A percentile compares a stretch with the other conserved stretches of the same genome.
Evolutionary conservation across 1,284 basidiomycete genomes (phyloP).

Genomic region (Melanopsichium pennsylvanicum): DNA sequence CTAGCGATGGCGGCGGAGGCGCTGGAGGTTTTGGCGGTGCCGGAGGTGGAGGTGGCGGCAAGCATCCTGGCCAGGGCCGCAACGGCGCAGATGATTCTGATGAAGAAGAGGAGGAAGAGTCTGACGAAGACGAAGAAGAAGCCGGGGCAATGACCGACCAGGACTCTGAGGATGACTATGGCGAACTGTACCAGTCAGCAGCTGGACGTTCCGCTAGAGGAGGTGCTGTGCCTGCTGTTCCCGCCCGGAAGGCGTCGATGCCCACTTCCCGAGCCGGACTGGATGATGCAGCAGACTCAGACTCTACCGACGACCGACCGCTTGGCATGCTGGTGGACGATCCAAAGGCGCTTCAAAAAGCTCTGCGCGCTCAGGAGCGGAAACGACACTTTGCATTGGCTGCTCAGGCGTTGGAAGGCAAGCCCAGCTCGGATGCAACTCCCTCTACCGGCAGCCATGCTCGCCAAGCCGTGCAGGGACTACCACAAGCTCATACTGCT

Average conservation of each 20-base stretch:
- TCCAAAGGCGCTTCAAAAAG: conserved; percentile 37
- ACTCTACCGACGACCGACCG: conserved; percentile 46
- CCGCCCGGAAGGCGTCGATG: conserved; percentile 13
- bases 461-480: conserved; percentile 8
- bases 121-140: conserved; percentile 29
- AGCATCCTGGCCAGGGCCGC: conserved; percentile 14
- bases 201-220: conserved; percentile 4
- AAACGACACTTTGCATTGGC: conserved; percentile 42
- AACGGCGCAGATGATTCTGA: conserved; percentile 23
- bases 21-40: conserved; percentile 25
- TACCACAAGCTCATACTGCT: not conserved
- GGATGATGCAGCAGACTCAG: conserved; percentile 24
- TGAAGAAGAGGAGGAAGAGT: conserved; percentile 13
- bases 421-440: conserved; percentile 7
- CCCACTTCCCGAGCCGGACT: conserved; percentile 1
- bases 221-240: conserved; percentile 8
- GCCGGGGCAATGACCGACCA: conserved; percentile 33
- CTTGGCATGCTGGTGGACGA: conserved; percentile 47
- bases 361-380: conserved; percentile 37
- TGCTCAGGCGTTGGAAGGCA: conserved; percentile 31
- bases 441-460: conserved; percentile 3
- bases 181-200: conserved; percentile 3
- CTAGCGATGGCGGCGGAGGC: conserved; percentile 52
- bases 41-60: conserved; percentile 38
- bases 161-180: conserved; percentile 54